Conservation (phyloP, 2,329 filamentous ascomycete species). For the Claviceps fusiformis region DNA sequence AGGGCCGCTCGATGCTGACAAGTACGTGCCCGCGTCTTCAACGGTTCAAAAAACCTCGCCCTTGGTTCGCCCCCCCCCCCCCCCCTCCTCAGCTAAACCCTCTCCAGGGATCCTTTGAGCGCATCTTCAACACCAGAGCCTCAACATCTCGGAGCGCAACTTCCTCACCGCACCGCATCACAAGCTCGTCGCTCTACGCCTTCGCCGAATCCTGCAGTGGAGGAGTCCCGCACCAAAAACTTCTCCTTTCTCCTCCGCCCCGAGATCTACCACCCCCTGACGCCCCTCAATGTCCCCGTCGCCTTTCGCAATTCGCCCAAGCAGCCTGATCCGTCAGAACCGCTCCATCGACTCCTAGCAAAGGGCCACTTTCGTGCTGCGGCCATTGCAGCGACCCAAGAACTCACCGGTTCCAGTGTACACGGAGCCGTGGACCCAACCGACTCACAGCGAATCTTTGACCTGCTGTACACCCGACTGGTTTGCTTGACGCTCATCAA, state of each 20-base stretch:
- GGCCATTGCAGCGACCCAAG: slow-evolving; percentile 52
- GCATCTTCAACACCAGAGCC: slow-evolving; percentile 6
- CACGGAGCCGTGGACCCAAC: slow-evolving; percentile 32
- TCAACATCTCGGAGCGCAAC: slow-evolving; percentile 1
- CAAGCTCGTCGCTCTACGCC: slow-evolving; percentile 7
- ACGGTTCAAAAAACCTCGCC: background rate
- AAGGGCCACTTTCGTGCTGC: slow-evolving; percentile 69
- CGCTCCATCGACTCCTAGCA: slow-evolving; percentile 54
- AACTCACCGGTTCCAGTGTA: slow-evolving; percentile 38
- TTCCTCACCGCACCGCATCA: slow-evolving; percentile 11
- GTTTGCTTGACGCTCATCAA: slow-evolving; percentile 71
- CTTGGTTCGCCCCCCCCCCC: background rate
- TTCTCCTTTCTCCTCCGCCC: slow-evolving; percentile 69
- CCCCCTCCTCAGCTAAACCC: background rate
- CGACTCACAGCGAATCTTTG: slow-evolving; percentile 56
- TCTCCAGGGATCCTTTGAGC: slow-evolving; percentile 2
- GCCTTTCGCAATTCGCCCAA: slow-evolving; percentile 58
- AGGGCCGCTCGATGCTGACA: slow-evolving; percentile 7
- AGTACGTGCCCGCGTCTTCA: background rate
- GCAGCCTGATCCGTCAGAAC: slow-evolving; percentile 47
- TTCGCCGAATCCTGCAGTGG: slow-evolving; percentile 17
- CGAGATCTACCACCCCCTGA: slow-evolving; percentile 71
- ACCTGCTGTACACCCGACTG: slow-evolving; percentile 66
- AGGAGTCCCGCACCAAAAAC: slow-evolving; percentile 39
- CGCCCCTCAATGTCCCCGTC: slow-evolving; percentile 43